A percentile compares a stretch with the other conserved stretches of the same genome.
Conservation (phyloP, 768 basidiomycete species). For the Cyclocybe aegerita region DNA sequence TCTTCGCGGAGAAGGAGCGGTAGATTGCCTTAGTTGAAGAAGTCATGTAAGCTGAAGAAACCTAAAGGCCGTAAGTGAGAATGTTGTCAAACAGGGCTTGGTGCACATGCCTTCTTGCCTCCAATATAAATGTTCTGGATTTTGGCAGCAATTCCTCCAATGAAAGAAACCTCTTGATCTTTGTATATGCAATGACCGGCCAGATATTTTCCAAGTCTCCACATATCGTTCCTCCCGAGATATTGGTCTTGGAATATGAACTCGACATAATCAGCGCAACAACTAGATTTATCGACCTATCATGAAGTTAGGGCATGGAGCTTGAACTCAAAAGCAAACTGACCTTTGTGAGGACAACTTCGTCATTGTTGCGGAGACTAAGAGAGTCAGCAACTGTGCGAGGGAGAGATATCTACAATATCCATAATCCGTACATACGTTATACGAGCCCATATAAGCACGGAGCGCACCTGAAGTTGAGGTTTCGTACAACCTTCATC, state of each 20-base stretch:
- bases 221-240: constrained; percentile 95
- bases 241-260: constrained; percentile 95
- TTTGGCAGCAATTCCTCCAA: constrained; percentile 80
- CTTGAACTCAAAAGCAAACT: not conserved
- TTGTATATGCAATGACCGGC: constrained; percentile 80
- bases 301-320: constrained; percentile 3
- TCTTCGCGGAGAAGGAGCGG: constrained; percentile 86
- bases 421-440: not conserved
- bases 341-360: constrained; percentile 72
- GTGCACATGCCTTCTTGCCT: constrained; percentile 55
- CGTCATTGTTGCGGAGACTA: constrained; percentile 66
- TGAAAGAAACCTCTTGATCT: constrained; percentile 83
- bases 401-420: constrained; percentile 68
- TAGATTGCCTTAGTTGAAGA: constrained; percentile 85
- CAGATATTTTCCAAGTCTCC: constrained; percentile 83
- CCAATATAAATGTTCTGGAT: constrained; percentile 76
- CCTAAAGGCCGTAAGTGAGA: constrained; percentile 39
- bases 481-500: constrained; percentile 62
- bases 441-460: not conserved
- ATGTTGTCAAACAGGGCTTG: constrained; percentile 1
- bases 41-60: constrained; percentile 80
- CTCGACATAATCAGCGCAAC: constrained; percentile 79
- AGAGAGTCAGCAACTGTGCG: constrained; percentile 72
- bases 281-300: constrained; percentile 66
- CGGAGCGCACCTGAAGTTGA: constrained; percentile 59